Conservation (phyloP, 2,329 filamentous ascomycete genomes). For the Ophiostoma angusticollis region DNA sequence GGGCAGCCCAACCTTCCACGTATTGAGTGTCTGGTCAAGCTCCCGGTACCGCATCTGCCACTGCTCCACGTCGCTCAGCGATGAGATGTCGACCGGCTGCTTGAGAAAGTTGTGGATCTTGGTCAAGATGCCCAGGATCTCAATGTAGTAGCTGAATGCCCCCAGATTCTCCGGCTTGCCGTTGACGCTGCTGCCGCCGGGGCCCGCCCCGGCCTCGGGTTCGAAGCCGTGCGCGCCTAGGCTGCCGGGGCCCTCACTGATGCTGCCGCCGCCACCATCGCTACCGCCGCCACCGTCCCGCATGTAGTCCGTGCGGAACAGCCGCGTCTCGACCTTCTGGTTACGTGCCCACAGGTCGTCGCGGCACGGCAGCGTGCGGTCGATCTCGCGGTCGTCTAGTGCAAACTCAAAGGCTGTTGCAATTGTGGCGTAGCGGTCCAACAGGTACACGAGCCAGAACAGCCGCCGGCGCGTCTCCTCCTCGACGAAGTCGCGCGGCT, state of each 20-base stretch:
- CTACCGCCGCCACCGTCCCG: neutral
- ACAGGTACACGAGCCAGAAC: slow-evolving; percentile 89
- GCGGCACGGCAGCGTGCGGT: slow-evolving; percentile 72
- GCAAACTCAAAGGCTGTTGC: slow-evolving; percentile 88
- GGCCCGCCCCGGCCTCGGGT: neutral
- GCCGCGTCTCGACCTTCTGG: slow-evolving; percentile 69
- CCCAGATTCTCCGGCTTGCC: slow-evolving; percentile 63
- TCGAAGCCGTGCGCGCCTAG: slow-evolving; percentile 9
- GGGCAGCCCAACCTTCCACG: slow-evolving; percentile 76
- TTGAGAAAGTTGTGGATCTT: slow-evolving; percentile 83
- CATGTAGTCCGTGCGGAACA: slow-evolving; percentile 50
- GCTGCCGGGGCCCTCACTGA: slow-evolving; percentile 7
- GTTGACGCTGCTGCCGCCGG: neutral
- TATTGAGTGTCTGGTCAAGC: slow-evolving; percentile 64
- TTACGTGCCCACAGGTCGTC: slow-evolving; percentile 80
- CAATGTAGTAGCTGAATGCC: slow-evolving; percentile 80
- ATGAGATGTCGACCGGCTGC: slow-evolving; percentile 77
- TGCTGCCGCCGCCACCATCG: neutral
- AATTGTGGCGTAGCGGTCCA: slow-evolving; percentile 83
- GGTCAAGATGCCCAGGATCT: slow-evolving; percentile 76
- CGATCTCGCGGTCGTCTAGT: slow-evolving; percentile 78
- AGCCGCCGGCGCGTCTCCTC: slow-evolving; percentile 74
- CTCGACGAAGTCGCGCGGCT: slow-evolving; percentile 75
- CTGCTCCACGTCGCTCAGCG: slow-evolving; percentile 69
- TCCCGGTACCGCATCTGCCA: slow-evolving; percentile 84